phyloP scores from a whole-genome alignment of 1,139 yeast genomes.

The Taiozyma sp. region DNA sequence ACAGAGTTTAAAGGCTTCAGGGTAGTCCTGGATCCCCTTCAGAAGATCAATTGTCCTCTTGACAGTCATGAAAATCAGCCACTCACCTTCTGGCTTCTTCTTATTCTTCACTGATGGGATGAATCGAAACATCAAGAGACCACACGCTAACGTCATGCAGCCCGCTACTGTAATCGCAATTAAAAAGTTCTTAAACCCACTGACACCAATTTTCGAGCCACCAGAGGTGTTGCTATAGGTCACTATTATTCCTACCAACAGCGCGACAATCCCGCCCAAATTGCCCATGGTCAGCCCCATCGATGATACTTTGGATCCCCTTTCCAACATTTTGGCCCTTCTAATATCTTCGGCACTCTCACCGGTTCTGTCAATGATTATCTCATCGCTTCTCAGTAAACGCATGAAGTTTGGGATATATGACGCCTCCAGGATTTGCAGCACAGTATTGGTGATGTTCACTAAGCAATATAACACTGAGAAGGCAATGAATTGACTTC shows the following conservation, averaged over 20 bases:
- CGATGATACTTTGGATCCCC: conserved; percentile 37
- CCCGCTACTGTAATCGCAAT: conserved; percentile 42
- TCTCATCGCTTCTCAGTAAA: conserved; percentile 17
- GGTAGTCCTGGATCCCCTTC: conserved; percentile 30
- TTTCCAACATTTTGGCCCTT: conserved; percentile 27
- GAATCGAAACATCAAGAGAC: conserved; percentile 27
- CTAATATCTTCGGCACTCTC: conserved; percentile 27
- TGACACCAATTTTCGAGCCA: conserved; percentile 27
- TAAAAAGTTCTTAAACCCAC: conserved; percentile 35
- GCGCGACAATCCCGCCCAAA: conserved; percentile 38
- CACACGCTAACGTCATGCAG: conserved; percentile 30
- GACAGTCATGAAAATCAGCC: conserved; percentile 26
- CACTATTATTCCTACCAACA: conserved; percentile 38
- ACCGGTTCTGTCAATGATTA: not conserved
- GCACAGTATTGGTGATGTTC: conserved; percentile 31
- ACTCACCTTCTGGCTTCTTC: conserved; percentile 27
- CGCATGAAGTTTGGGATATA: conserved; percentile 43
- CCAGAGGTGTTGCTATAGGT: conserved; percentile 23
- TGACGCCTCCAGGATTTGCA: conserved; percentile 40
- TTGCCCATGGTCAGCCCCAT: conserved; percentile 37
- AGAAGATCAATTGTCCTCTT: conserved; percentile 29
- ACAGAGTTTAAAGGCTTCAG: conserved; percentile 37
- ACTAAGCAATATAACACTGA: conserved; percentile 34
- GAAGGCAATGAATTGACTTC: conserved; percentile 26
- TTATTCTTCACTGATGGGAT: conserved; percentile 35